Base-by-base conservation (phyloP, 108 stramenopile genomes). In the Skeletonema potamos region DNA sequence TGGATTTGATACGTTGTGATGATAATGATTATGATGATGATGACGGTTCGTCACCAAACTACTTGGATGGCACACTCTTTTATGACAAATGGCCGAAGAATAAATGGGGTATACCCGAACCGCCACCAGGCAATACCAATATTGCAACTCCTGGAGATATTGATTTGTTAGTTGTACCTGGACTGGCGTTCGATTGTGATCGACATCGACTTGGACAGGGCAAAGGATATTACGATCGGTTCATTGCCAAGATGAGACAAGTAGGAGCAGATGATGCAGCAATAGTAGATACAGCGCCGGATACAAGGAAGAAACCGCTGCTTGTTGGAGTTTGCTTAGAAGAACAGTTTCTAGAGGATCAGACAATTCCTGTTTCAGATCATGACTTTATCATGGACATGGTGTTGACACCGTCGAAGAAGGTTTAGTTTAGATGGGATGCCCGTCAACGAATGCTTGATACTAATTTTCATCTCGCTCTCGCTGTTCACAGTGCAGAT, bases 181-280 rank as follows among this genome's bases (percentile, higher is more conserved):
- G 95, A 22, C 58, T 93, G 30, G 91, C 85, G 0, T 96, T 96
- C 68, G 95, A 96, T 73, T 20, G 55, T 10, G 57, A 76, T 13
- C 77, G 87, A 10, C 75, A 85, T 65, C 76, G 95, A 28, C 51
- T 96, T 13, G 95, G 95, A 5, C 95, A 96, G 66, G 95, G 95
- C 2, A 96, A 93, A 69, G 95, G 95, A 55, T 96, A 96, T 71
- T 96, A 96, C 64, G 95, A 96, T 87, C 73, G 95, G 36, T 95
- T 93, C 70, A 86, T 95, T 58, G 76, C 79, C n/a, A 77, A 80
- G 27, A 93, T 92, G 89, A 17, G 65, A 10, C 2, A 15, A 11
- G 39, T 4, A 30, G 27, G 28, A 33, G 37, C 43, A 15, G 59
- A 41, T 2, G 71, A 68, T 8, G 62, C 43, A 54, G 54, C 54